phyloP scores from a whole-genome alignment of 345 rosid genomes.

The Eucalyptus sp. region DNA sequence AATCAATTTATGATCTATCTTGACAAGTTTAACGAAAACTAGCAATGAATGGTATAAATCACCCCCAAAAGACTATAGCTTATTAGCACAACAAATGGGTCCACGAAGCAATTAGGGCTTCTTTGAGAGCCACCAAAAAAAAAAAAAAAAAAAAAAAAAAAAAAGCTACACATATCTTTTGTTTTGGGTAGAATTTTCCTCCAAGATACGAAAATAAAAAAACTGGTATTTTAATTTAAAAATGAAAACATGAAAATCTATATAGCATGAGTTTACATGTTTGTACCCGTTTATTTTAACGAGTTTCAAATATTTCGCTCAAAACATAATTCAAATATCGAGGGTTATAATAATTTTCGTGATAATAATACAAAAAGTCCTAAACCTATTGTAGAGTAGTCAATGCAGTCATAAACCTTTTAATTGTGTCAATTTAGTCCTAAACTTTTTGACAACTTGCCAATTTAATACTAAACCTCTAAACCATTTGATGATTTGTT shows the following conservation, averaged over 20 bases:
- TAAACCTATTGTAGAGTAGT: too few relatives aligned
- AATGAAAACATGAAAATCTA: too few relatives aligned
- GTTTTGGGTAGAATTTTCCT: background rate
- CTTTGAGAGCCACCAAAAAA: background rate
- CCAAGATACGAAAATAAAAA: too few relatives aligned
- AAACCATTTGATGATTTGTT: too few relatives aligned
- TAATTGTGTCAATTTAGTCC: too few relatives aligned
- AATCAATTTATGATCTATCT: background rate
- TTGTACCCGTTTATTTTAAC: background rate
- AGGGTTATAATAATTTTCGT: background rate
- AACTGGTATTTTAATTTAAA: too few relatives aligned
- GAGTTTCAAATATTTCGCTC: background rate
- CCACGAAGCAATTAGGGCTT: background rate
- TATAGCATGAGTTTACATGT: too few relatives aligned
- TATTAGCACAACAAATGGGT: background rate
- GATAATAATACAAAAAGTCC: too few relatives aligned
- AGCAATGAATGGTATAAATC: background rate
- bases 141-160: background rate
- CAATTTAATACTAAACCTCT: background rate
- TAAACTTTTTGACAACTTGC: too few relatives aligned
- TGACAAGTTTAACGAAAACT: background rate
- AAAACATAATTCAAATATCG: background rate
- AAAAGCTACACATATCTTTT: background rate
- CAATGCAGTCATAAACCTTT: accelerated
- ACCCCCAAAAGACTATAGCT: background rate